Evolutionary conservation across 345 rosid species (phyloP), one percentile per base, ranked within the genome.

Genomic region (Euphorbia lathyris): DNA sequence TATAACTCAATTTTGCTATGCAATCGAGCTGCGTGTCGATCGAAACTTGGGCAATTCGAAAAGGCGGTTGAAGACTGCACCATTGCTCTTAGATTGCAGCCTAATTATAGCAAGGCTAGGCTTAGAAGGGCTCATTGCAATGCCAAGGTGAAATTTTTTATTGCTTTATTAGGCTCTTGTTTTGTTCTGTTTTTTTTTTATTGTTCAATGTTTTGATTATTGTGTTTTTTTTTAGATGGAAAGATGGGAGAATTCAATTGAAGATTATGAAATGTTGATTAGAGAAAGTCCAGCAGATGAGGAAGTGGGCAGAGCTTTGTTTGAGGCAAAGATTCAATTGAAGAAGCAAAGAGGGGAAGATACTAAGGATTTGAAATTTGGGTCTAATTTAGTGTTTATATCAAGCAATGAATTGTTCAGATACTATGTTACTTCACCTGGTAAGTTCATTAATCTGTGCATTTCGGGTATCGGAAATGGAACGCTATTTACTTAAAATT

Each of bases 21-120:
- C 77, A 94, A 94, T 73, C 88, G 99, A 76, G 99, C 99, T 7
- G 97, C 97, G 12, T 90, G 97, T 29, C 80, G 87, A 51, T 84
- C 80, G 58, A 94, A 87, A 82, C 84, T 90, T 11, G 78, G 86
- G 64, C 84, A 83, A 53, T 90, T 68, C 11, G 97, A 92, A 69
- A 87, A 90, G 47, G 91, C 92, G 5, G 70, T 86, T 1, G 97
- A 88, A 74, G 99, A 94, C 77, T 92, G 99, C 79, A 80, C 92
- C 0, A 58, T 81, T 34, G 97, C 93, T 56, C 90, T 94, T 22
- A 65, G 60, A 26, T 72, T 87, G 30, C 95, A 83, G 23, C 93
- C 97, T 10, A 80, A 85, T 23, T 92, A 94, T 59, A 72, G 78
- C 66, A 94, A 94, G 75, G 97, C 97, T 29, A 87, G 96, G 70